Evolutionary conservation across 1,284 basidiomycete species (phyloP).

Genomic region (Sporisorium iseilematis-ciliati): DNA sequence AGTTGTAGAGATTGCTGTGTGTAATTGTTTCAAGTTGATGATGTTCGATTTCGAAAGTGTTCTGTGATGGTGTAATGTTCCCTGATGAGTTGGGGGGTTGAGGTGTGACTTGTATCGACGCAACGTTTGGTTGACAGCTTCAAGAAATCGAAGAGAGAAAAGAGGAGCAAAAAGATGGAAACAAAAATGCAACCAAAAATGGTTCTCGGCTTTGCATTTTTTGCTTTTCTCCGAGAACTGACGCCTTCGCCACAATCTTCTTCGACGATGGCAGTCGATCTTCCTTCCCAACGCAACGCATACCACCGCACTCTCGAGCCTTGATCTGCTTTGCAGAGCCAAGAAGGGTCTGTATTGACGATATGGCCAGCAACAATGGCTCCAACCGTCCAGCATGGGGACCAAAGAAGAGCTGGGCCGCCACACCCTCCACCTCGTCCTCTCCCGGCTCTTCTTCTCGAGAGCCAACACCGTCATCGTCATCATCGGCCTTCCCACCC

Average conservation of each 20-base stretch:
- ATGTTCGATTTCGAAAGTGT: background rate
- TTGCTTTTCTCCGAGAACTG: conserved; percentile 16
- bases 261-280: background rate
- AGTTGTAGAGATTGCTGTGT: background rate
- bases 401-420: conserved; percentile 26
- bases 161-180: background rate
- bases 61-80: background rate
- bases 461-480: conserved; percentile 17
- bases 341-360: background rate
- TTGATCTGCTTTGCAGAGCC: too few relatives aligned
- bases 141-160: background rate
- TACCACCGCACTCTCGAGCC: background rate
- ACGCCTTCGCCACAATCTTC: conserved; percentile 17
- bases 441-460: conserved; percentile 18
- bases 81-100: too few relatives aligned
- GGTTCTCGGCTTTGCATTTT: conserved; percentile 33
- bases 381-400: conserved; percentile 20
- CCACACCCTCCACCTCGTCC: conserved; percentile 6
- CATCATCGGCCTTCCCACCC: conserved; percentile 32
- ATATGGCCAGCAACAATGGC: conserved; percentile 16
- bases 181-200: conserved; percentile 13
- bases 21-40: background rate
- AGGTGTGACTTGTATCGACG: too few relatives aligned
- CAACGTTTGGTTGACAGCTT: background rate
- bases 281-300: background rate